phyloP scores from a whole-genome alignment of 352 stramenopile species.

The Pythium volutum region DNA sequence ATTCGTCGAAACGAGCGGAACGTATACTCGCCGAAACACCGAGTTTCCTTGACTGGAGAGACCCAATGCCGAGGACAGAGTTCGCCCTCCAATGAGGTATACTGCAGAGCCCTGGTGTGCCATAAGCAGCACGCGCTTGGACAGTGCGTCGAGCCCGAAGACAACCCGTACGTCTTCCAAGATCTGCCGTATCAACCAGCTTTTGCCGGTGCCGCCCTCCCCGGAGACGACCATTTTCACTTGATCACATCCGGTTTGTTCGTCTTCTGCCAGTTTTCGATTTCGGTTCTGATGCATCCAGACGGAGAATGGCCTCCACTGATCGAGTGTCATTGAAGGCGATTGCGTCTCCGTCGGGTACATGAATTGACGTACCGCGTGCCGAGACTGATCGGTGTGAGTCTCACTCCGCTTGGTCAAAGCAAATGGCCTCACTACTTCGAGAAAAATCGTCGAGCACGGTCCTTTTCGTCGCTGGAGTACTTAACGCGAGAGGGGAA shows the following conservation, averaged over 20 bases:
- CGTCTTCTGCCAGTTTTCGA: too few relatives aligned
- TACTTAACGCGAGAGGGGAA: too few relatives aligned
- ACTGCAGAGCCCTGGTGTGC: constrained; percentile 3
- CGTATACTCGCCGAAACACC: neutral
- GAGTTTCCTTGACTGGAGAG: neutral
- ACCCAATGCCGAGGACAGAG: neutral
- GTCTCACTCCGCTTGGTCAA: too few relatives aligned
- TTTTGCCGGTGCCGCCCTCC: neutral
- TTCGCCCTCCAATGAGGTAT: neutral
- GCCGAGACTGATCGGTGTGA: too few relatives aligned
- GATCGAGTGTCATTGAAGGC: too few relatives aligned
- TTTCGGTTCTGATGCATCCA: constrained; percentile 6
- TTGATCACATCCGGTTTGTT: too few relatives aligned
- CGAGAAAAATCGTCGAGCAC: too few relatives aligned
- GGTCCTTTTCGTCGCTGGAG: too few relatives aligned
- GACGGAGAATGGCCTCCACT: neutral
- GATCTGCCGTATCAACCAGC: constrained; percentile 13
- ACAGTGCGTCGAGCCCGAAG: neutral
- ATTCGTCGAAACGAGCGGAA: neutral
- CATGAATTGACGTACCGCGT: too few relatives aligned
- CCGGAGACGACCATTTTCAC: neutral
- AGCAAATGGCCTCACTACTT: too few relatives aligned
- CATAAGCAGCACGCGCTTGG: neutral
- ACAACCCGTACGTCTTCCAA: neutral
- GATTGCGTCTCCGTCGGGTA: too few relatives aligned